Base-by-base conservation (phyloP, 768 basidiomycete genomes). In the Lentinula edodes region DNA sequence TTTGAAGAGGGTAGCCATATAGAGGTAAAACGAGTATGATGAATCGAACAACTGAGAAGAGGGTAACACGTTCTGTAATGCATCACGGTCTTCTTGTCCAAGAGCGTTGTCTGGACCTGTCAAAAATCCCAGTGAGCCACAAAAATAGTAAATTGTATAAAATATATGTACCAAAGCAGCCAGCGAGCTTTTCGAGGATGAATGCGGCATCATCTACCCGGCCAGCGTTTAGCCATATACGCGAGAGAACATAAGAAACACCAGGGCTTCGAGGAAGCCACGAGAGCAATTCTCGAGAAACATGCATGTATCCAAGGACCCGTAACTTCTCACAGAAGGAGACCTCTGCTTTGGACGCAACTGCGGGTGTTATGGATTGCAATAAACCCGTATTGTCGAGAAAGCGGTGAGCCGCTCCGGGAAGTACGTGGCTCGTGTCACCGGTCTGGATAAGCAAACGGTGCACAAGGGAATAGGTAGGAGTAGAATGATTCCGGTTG, bases 201-300 rank as follows among this genome's bases (percentile, higher is more conserved):
- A 76, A 76, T 0, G 87, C 83, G 1, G 92, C 90, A 65, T 95
- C 92, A 54, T 89, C 90, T 32, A 82, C 75, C 39, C 87, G 82
- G 5, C 89, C 87, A 36, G 84, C 73, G 64, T 83, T 79, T 50
- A 93, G 72, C 78, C 82, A 84, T 6, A 93, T 75, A 64, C 86
- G 78, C 5, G 87, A 86, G 42, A 83, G 80, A 42, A 95, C 83
- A 71, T 92, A 96, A 35, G 81, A 80, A 53, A 86, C 85, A 3
- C 84, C 90, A 32, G 93, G 85, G 15, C 89, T 89, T 52, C 87
- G 77, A 10, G 94, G 93, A 32, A 95, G 80, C 85, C 90, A 90
- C 23, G 84, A 84, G 51, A 92, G 74, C 60, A 91, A 76, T 63
- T 89, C 87, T 54, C 81, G 73, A 1, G 90, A 80, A 39, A 83